These are phyloP conservation scores for Nepenthes alata DNA, from an alignment of 179 eudicot genomes.

Conservation along the genomic window DNA sequence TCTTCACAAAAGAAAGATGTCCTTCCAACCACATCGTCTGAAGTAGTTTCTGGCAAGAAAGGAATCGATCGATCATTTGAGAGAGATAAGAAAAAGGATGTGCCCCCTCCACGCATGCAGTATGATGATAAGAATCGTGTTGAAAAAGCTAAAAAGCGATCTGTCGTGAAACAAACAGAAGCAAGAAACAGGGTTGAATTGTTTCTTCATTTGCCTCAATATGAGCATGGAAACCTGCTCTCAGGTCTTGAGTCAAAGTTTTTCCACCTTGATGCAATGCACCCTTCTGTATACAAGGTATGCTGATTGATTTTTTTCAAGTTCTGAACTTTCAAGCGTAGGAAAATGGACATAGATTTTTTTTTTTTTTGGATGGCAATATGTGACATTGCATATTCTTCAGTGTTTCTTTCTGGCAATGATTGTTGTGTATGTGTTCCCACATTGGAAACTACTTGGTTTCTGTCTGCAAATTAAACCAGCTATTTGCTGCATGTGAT, in stretches of 20 bases:
- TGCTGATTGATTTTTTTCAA: background rate
- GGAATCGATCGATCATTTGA: slow-evolving; percentile 49
- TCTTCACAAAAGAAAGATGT: slow-evolving; percentile 39
- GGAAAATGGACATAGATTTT: too few species aligned
- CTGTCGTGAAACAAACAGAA: slow-evolving; percentile 73
- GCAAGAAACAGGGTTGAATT: slow-evolving; percentile 77
- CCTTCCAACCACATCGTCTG: slow-evolving; percentile 20
- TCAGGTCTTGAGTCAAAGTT: slow-evolving; percentile 52
- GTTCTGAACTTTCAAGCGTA: too few species aligned
- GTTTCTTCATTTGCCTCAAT: slow-evolving; percentile 86
- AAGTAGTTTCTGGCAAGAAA: slow-evolving; percentile 48
- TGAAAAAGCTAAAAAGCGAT: slow-evolving; percentile 86
- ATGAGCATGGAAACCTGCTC: slow-evolving; percentile 66
- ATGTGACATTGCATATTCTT: too few species aligned
- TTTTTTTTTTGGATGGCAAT: too few species aligned
- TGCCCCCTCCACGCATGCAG: slow-evolving; percentile 88
- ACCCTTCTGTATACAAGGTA: slow-evolving; percentile 76
- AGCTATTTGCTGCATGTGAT: too few species aligned
- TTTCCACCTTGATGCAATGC: slow-evolving; percentile 54
- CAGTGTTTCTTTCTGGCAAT: too few species aligned
- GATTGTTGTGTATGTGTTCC: too few species aligned
- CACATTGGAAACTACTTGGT: too few species aligned
- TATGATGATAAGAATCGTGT: slow-evolving; percentile 80
- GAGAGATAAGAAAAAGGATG: slow-evolving; percentile 86
- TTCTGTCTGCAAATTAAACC: too few species aligned